Evolutionary conservation across 1,284 basidiomycete species (phyloP), one percentile per base, ranked within the genome.

Genomic region (Schizophyllum commune): DNA sequence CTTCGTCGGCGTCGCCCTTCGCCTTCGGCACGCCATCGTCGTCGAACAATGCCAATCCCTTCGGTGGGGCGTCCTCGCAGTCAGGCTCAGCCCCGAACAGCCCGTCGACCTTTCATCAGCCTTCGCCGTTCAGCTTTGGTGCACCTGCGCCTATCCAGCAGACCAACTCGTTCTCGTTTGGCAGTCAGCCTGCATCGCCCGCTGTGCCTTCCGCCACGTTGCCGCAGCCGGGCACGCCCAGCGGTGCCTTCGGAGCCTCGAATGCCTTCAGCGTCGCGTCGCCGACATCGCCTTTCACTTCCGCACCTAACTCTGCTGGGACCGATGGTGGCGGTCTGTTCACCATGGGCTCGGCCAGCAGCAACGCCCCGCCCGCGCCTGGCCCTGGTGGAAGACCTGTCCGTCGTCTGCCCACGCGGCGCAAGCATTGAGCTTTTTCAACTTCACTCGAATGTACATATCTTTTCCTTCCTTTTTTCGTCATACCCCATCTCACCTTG

Each of bases 101-200:
- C 62, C 84, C 83, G 7, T 83, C 83, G 34, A 78, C 77, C 5
- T 80, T 79, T 61, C 71, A 69, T 68, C 74, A 83, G 68, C 66
- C 39, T 8, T 11, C 75, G 1, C 56, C 74, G 7, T 83, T 84
- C 62, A 65, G 73, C 19, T 79, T 79, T 66, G 76, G 74, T 47
- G 64, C 74, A 20, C 22, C 71, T 65, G 60, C 72, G 9, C 60
- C 63, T 19, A 58, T 63, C 62, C 65, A 68, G 54, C 68, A 64
- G 17, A 62, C 70, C n/a, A 64, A 69, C 11, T 61, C 74, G 1
- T 82, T 82, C 63, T 59, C 74, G 11, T 83, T 83, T 68, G 77
- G 77, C 27, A 78, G 76, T 62, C 83, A 84, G 65, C 84, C 85
- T 59, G 76, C 78, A 51, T 86, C 86, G n/a, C 85, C 85, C 20